Percentiles rank a stretch among this genome's conserved stretches.
Conservation (phyloP, 1,284 basidiomycete genomes). For the Microbotryomycetes sp. region DNA sequence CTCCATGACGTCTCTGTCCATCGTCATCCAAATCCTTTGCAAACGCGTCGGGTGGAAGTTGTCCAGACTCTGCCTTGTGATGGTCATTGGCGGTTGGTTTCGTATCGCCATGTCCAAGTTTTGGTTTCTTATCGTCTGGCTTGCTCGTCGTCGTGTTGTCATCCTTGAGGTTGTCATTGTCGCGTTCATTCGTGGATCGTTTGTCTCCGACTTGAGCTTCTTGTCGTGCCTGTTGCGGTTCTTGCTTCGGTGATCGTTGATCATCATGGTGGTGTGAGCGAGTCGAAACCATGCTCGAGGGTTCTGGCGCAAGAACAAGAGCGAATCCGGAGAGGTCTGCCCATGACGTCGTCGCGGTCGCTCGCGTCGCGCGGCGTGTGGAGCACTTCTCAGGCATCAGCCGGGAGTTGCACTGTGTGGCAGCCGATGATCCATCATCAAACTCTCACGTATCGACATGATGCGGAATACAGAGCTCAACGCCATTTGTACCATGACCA, state of each 20-base stretch:
- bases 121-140: not conserved
- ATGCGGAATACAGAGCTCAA: too few relatives aligned
- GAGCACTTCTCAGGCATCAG: not conserved
- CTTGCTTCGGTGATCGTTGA: not conserved
- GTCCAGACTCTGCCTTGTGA: conserved; percentile 8
- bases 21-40: conserved; percentile 11
- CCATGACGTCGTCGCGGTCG: not conserved
- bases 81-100: conserved; percentile 9
- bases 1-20: conserved; percentile 23
- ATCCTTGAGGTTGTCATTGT: conserved; percentile 1
- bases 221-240: conserved; percentile 4
- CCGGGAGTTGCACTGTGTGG: too few relatives aligned
- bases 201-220: conserved; percentile 8
- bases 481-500: too few relatives aligned
- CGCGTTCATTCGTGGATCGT: not conserved
- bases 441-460: too few relatives aligned
- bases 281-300: conserved; percentile 6
- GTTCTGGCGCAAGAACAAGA: not conserved
- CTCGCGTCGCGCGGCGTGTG: too few relatives aligned
- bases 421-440: too few relatives aligned
- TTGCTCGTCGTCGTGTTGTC: conserved; percentile 3
- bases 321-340: too few relatives aligned
- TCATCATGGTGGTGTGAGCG: conserved; percentile 4
- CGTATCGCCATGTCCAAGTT: conserved; percentile 1
- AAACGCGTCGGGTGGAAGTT: conserved; percentile 4